Evolutionary conservation across 176 grass and related monocot species (phyloP).

Genomic region (Phoenix roebelenii): DNA sequence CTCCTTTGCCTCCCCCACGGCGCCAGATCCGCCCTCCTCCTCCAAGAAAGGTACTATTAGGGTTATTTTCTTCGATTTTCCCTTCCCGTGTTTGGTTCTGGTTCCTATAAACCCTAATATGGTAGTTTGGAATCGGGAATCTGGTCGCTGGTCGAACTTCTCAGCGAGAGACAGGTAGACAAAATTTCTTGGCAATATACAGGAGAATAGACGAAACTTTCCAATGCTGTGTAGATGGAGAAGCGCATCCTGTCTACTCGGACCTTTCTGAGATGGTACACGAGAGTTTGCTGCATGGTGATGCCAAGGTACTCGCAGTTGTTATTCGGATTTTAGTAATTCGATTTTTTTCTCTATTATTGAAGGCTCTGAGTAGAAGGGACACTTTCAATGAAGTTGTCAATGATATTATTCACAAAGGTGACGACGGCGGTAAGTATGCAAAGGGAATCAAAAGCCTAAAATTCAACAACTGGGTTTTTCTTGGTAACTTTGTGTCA

Average conservation of each 20-base stretch:
- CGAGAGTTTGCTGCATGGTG: constrained; percentile 28
- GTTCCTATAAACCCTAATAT: no score
- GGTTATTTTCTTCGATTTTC: not conserved
- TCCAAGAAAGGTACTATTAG: not conserved
- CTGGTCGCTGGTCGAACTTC: not conserved
- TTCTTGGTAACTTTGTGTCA: constrained; percentile 50
- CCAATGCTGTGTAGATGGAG: constrained; percentile 25
- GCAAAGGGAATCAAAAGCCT: constrained; percentile 43
- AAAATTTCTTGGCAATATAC: not conserved
- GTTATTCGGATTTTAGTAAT: not conserved
- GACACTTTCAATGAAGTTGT: constrained; percentile 36
- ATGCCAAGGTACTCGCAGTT: constrained; percentile 3
- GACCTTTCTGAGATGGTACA: constrained; percentile 27
- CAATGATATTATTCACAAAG: constrained; percentile 55
- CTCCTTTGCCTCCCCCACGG: not conserved
- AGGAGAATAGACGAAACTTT: not conserved
- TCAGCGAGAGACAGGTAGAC: not conserved
- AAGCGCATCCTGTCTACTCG: constrained; percentile 34
- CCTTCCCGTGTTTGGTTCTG: not conserved
- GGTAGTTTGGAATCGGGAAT: not conserved
- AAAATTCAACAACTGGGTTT: constrained; percentile 40
- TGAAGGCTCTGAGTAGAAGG: constrained; percentile 27
- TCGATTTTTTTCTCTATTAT: not conserved
- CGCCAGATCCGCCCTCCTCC: not conserved
- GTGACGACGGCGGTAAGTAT: constrained; percentile 36